Evolutionary conservation across 78 protist genomes (phyloP), one percentile per base, ranked within the genome.

Genomic region (Mastigamoeba balamuthi): DNA sequence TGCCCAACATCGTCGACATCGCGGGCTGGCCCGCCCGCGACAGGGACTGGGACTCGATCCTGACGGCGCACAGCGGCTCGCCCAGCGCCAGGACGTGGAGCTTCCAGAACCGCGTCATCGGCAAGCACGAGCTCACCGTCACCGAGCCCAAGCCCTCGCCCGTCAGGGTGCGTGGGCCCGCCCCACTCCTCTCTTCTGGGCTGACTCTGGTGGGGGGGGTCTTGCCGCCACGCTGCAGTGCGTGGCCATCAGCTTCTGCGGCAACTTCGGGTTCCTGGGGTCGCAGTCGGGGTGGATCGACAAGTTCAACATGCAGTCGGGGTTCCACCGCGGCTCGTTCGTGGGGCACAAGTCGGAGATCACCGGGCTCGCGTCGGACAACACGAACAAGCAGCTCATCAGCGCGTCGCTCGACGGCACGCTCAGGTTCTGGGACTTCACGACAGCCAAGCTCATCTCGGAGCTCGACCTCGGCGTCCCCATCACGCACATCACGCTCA

Each of bases 231-330:
- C n/a, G n/a, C n/a, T 66, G 7, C 73, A 68, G 75, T 2, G 72
- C 4, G 72, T 76, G 33, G 70, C 71, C 42, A n/a, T 88, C 1
- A 72, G 82, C 1, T 4, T 38, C 27, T 88, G 92, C 36, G 92
- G 92, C 36, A 73, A 88, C 70, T 88, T 79, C 41, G 84, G 53
- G 1, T 75, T 72, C 69, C 29, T 81, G 9, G 91, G 91, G n/a
- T 40, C 69, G 1, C 73, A 29, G 10, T 23, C 10, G 35, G 89
- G 89, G 6, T 1, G 40, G 0, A 6, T 85, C 0, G 23, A 6
- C 0, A 72, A 74, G 35, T 85, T n/a, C 73, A 85, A 85, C 58
- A 35, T 85, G 17, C 89, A 85, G 40, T 69, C 79, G 40, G 82
- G 81, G 17, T 30, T 68, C 3, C 44, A 71, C n/a, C 42, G 89